phyloP scores from a whole-genome alignment of 331 rosid genomes.

The Acacia pycnantha region DNA sequence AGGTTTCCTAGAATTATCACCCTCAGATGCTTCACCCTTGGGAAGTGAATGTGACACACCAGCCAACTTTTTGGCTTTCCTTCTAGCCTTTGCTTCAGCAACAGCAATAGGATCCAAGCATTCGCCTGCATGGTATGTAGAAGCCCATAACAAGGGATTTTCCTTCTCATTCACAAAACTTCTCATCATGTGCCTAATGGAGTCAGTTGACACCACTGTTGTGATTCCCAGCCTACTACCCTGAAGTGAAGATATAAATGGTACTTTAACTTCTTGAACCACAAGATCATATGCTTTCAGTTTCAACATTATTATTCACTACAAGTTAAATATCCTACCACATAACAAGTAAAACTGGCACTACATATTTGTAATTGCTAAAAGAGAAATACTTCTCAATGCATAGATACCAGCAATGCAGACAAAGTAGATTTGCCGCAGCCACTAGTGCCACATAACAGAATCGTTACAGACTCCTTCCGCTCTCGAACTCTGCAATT shows the following conservation, averaged over 20 bases:
- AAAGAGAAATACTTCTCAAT: constrained; percentile 29
- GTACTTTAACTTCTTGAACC: neutral
- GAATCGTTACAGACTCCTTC: constrained; percentile 90
- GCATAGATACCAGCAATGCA: constrained; percentile 80
- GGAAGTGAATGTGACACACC: constrained; percentile 51
- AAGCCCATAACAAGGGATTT: constrained; percentile 95
- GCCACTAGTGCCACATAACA: constrained; percentile 98
- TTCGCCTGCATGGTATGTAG: constrained; percentile 99
- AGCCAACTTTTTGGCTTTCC: constrained; percentile 69
- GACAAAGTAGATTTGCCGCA: constrained; percentile 99
- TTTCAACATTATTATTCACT: constrained; percentile 17
- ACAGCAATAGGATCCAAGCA: constrained; percentile 91
- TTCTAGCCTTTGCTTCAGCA: constrained; percentile 81
- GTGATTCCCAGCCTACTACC: constrained; percentile 96
- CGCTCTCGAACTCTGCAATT: constrained; percentile 78
- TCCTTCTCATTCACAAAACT: constrained; percentile 91
- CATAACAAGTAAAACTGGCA: constrained; percentile 26
- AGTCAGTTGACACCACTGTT: constrained; percentile 93
- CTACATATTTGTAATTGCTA: constrained; percentile 28
- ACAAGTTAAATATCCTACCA: constrained; percentile 18
- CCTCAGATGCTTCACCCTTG: constrained; percentile 60
- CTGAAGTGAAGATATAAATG: constrained; percentile 42
- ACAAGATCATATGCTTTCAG: neutral
- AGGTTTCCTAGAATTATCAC: constrained; percentile 44
- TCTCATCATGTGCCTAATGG: constrained; percentile 99